These are phyloP conservation scores for Colletotrichum simmondsii DNA, from an alignment of 2,329 filamentous ascomycete genomes.

Conservation along the genomic window DNA sequence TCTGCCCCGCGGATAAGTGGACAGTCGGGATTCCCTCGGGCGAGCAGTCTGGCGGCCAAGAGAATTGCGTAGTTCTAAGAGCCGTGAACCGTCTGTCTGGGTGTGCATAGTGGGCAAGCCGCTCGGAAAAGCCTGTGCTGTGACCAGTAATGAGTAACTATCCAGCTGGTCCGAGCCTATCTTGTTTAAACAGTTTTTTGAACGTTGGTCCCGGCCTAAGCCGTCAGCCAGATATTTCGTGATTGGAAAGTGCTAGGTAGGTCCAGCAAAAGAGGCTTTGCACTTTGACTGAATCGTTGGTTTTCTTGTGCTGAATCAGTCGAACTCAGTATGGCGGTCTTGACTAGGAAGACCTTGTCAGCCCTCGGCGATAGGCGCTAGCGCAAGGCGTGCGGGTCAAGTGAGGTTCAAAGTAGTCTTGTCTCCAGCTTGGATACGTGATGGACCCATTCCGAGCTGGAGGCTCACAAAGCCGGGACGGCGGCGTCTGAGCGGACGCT, in stretches of 20 bases:
- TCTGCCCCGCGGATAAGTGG: not conserved
- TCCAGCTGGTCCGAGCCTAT: not conserved
- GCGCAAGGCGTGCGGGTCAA: constrained; percentile 10
- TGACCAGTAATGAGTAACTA: not conserved
- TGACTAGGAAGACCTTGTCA: constrained; percentile 9
- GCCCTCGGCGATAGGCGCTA: constrained; percentile 1
- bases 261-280: not conserved
- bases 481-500: constrained; percentile 15
- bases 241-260: not conserved
- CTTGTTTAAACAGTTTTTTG: not conserved
- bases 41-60: not conserved
- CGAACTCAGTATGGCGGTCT: not conserved
- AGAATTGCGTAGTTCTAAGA: not conserved
- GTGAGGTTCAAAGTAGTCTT: not conserved
- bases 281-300: not conserved
- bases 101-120: constrained; percentile 15
- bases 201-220: not conserved
- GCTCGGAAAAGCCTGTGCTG: constrained; percentile 2
- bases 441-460: constrained; percentile 16
- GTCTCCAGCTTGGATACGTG: not conserved
- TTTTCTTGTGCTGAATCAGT: not conserved
- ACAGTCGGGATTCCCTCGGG: not conserved
- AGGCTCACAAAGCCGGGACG: constrained; percentile 25
- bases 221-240: not conserved
- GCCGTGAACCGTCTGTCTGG: constrained; percentile 2